These are phyloP conservation scores for Blastobotrys illinoisensis DNA, from an alignment of 1,139 yeast species.

Conservation along the genomic window DNA sequence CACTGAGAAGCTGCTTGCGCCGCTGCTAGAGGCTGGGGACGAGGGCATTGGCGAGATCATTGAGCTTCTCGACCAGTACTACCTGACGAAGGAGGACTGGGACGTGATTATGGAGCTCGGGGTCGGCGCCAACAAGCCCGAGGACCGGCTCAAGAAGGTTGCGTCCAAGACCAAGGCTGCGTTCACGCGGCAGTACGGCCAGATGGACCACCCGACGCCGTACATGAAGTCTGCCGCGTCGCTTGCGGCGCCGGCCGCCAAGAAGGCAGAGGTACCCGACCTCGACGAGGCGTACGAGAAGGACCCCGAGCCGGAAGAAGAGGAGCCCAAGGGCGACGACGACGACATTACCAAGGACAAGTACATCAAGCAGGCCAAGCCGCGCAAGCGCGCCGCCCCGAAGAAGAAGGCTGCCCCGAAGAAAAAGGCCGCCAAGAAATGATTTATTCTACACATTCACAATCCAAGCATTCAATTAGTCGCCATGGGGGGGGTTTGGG, in stretches of 20 bases:
- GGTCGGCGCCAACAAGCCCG: constrained; percentile 49
- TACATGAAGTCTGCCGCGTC: constrained; percentile 61
- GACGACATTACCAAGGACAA: constrained; percentile 50
- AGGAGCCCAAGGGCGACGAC: constrained; percentile 36
- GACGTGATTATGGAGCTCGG: constrained; percentile 78
- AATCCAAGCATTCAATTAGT: no score
- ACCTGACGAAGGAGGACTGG: constrained; percentile 86
- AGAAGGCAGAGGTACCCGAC: constrained; percentile 44
- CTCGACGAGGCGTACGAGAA: constrained; percentile 51
- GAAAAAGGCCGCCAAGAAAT: background rate
- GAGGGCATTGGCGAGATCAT: constrained; percentile 66
- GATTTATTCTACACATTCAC: background rate
- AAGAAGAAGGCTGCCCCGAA: constrained; percentile 17
- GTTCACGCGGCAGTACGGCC: constrained; percentile 80
- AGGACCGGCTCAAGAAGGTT: constrained; percentile 49
- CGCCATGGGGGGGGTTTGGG: no score
- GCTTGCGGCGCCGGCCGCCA: constrained; percentile 35
- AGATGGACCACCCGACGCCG: constrained; percentile 74
- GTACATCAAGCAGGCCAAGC: constrained; percentile 42
- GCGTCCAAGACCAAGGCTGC: constrained; percentile 74
- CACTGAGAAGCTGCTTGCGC: constrained; percentile 49
- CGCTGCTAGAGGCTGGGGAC: constrained; percentile 48
- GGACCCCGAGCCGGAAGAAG: constrained; percentile 62
- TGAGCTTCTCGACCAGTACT: constrained; percentile 72
- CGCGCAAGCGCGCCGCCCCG: constrained; percentile 5